phyloP scores from a whole-genome alignment of 2,329 filamentous ascomycete genomes.

The Talaromyces islandicus region DNA sequence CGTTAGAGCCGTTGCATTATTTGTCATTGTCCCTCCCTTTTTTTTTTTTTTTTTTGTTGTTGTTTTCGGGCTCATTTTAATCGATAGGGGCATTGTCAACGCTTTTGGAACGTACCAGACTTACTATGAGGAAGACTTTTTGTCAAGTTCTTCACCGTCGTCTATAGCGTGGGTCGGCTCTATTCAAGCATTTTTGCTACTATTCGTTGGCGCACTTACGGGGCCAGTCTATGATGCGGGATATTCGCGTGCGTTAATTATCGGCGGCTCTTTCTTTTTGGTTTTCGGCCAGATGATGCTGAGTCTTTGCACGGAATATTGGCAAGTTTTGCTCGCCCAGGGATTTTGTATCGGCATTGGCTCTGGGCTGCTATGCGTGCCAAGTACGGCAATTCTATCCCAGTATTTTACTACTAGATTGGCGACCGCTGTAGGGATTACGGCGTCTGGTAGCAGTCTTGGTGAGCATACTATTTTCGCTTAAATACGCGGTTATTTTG shows the following conservation, averaged over 20 bases:
- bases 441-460: conserved; percentile 21
- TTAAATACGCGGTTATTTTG: background rate
- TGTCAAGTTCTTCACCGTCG: conserved; percentile 22
- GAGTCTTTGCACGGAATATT: conserved; percentile 39
- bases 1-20: background rate
- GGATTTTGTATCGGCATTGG: conserved; percentile 37
- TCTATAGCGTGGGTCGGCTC: conserved; percentile 42
- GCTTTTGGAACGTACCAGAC: conserved; percentile 42
- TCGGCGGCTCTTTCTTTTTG: conserved; percentile 24
- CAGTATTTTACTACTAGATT: conserved; percentile 21
- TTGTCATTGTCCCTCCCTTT: background rate
- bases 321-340: conserved; percentile 46
- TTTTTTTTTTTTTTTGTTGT: background rate
- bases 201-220: conserved; percentile 37
- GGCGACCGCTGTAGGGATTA: conserved; percentile 25
- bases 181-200: conserved; percentile 40
- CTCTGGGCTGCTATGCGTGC: conserved; percentile 31
- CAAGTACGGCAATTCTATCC: conserved; percentile 22
- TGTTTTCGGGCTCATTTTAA: background rate
- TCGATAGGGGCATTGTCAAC: conserved; percentile 15
- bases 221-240: conserved; percentile 38
- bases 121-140: conserved; percentile 33
- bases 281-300: conserved; percentile 43
- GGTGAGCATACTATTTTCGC: conserved; percentile 14
- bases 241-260: conserved; percentile 25